phyloP scores from a whole-genome alignment of 768 basidiomycete genomes.

The Suillus luteus region DNA sequence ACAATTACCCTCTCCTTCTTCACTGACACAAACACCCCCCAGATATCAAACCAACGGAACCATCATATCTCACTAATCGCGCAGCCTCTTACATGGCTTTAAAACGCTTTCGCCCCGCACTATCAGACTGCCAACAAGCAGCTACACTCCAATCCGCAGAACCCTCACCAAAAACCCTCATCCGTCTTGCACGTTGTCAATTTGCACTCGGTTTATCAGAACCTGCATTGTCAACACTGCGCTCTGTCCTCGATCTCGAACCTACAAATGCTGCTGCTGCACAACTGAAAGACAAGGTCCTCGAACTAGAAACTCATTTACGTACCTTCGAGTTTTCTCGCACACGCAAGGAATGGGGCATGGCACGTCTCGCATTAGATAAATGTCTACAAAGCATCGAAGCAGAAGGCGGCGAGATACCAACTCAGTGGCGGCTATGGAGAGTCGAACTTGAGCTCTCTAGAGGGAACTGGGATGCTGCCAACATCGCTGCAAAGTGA shows the following conservation, averaged over 20 bases:
- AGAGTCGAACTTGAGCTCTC: slow-evolving; percentile 76
- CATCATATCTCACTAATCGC: slow-evolving; percentile 81
- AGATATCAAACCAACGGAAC: slow-evolving; percentile 66
- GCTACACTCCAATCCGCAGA: slow-evolving; percentile 58
- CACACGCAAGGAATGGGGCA: slow-evolving; percentile 67
- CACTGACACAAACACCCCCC: slow-evolving; percentile 9
- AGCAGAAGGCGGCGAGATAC: slow-evolving; percentile 73
- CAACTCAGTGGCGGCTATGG: slow-evolving; percentile 81
- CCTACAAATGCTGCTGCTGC: slow-evolving; percentile 59
- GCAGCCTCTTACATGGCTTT: slow-evolving; percentile 84
- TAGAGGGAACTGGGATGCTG: slow-evolving; percentile 72
- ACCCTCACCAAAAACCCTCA: slow-evolving; percentile 75
- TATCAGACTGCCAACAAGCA: slow-evolving; percentile 80
- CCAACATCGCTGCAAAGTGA: slow-evolving; percentile 72
- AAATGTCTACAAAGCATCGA: slow-evolving; percentile 74
- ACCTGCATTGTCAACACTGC: slow-evolving; percentile 66
- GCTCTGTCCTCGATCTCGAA: slow-evolving; percentile 61
- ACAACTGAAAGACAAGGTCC: slow-evolving; percentile 62
- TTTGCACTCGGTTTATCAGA: slow-evolving; percentile 72
- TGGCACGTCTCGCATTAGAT: slow-evolving; percentile 79
- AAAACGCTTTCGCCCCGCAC: slow-evolving; percentile 73
- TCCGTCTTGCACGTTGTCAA: slow-evolving; percentile 84
- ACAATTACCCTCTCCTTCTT: slow-evolving; percentile 23
- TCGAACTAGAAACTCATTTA: slow-evolving; percentile 64
- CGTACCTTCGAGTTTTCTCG: slow-evolving; percentile 61